These are phyloP conservation scores for rapeseed (Brassica napus) DNA, from an alignment of 345 rosid species.

Conservation along the genomic window Da-Ae NC_063437.1:20306501-20307000, in stretches of 20 bases:
- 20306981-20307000: slow-evolving; percentile 86
- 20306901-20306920: slow-evolving; percentile 59
- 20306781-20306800: slow-evolving; percentile 12
- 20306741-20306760: background rate
- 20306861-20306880: slow-evolving; percentile 75
- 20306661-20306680: slow-evolving; percentile 20
- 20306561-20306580: background rate
- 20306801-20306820: slow-evolving; percentile 59
- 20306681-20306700: background rate
- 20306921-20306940: slow-evolving; percentile 70
- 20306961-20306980: slow-evolving; percentile 84
- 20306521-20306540: background rate
- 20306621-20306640: slow-evolving; percentile 9
- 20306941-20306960: slow-evolving; percentile 82
- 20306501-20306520: background rate
- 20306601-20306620: background rate
- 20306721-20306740: slow-evolving; percentile 1
- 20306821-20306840: slow-evolving; percentile 23
- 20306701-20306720: slow-evolving; percentile 9
- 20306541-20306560: slow-evolving; percentile 26
- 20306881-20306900: slow-evolving; percentile 76
- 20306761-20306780: background rate
- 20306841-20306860: slow-evolving; percentile 45
- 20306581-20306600: background rate
- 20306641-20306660: slow-evolving; percentile 12